Percentiles rank a stretch among this genome's conserved stretches.
Conservation (phyloP, 129 eudicot species). For the Helianthus annuus region HanXRQr2.0-SUNRISE NC_035438.2:3155945-3156444, state of each 20-base stretch:
- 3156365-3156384: not conserved
- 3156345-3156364: not conserved
- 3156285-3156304: not conserved
- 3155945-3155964: not conserved
- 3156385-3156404: not conserved
- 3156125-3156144: too few relatives aligned
- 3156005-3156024: not conserved
- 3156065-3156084: not conserved
- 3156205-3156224: too few relatives aligned
- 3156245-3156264: too few relatives aligned
- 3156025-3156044: not conserved
- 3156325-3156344: conserved; percentile 6
- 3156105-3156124: too few relatives aligned
- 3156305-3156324: not conserved
- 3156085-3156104: not conserved
- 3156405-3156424: not conserved
- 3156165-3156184: too few relatives aligned
- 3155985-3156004: not conserved
- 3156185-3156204: too few relatives aligned
- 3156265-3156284: too few relatives aligned
- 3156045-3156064: not conserved
- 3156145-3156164: too few relatives aligned
- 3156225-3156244: too few relatives aligned
- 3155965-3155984: not conserved
- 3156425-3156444: not conserved